phyloP scores from a whole-genome alignment of 2,329 filamentous ascomycete genomes.

The Diaporthe batatas region DNA sequence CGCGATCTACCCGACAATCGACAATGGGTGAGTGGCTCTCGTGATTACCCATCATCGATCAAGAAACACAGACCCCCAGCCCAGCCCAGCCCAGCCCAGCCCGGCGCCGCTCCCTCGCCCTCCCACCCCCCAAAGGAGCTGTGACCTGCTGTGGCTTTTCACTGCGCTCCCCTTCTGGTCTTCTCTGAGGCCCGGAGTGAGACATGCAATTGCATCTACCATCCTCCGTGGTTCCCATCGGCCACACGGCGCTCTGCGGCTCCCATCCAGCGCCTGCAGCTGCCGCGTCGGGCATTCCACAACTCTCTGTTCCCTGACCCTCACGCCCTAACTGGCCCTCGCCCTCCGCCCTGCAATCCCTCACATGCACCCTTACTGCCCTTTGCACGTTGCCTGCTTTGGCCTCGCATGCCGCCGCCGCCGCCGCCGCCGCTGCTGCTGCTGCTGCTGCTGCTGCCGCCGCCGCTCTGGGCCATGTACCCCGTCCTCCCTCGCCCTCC shows the following conservation, averaged over 20 bases:
- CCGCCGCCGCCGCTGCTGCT: too few relatives aligned
- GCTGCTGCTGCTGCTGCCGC: too few relatives aligned
- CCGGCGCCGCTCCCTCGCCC: neutral
- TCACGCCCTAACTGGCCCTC: conserved; percentile 34
- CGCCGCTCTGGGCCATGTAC: conserved; percentile 25
- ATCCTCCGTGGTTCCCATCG: conserved; percentile 11
- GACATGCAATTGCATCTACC: conserved; percentile 29
- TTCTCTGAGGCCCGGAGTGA: conserved; percentile 22
- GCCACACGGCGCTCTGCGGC: conserved; percentile 12
- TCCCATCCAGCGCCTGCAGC: conserved; percentile 33
- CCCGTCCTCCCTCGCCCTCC: neutral
- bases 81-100: neutral
- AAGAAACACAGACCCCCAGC: neutral
- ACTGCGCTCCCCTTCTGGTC: neutral
- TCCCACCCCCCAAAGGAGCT: neutral
- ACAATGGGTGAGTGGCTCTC: conserved; percentile 40
- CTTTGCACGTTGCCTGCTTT: conserved; percentile 31
- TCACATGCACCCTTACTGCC: conserved; percentile 29
- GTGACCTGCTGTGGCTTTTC: conserved; percentile 11
- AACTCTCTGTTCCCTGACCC: conserved; percentile 30
- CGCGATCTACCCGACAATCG: conserved; percentile 25
- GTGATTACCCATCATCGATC: neutral
- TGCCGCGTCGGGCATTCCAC: conserved; percentile 33
- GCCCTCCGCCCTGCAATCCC: conserved; percentile 29
- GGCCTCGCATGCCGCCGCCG: conserved; percentile 25